These are phyloP conservation scores for Camellia japonica DNA, from an alignment of 148 eudicot species.

Conservation along the genomic window DNA sequence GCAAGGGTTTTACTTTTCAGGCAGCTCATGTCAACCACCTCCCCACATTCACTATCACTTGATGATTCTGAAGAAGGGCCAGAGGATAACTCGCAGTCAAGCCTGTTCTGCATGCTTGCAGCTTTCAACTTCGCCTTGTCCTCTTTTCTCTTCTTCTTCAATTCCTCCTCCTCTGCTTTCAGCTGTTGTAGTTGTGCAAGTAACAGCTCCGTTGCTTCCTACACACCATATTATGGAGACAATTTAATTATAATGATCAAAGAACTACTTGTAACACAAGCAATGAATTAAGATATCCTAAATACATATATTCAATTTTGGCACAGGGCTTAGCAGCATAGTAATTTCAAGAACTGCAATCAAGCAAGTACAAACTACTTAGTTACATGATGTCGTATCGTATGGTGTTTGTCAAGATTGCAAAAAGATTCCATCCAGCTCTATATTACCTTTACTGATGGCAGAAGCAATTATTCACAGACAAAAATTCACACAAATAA, in stretches of 20 bases:
- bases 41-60: slow-evolving; percentile 68
- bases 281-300: background rate
- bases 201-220: slow-evolving; percentile 57
- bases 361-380: background rate
- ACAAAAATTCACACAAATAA: no score
- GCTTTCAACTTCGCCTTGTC: slow-evolving; percentile 38
- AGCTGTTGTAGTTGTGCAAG: slow-evolving; percentile 46
- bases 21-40: slow-evolving; percentile 51
- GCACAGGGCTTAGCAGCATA: background rate
- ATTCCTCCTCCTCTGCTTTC: slow-evolving; percentile 37
- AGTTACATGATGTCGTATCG: background rate
- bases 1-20: slow-evolving; percentile 20
- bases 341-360: background rate
- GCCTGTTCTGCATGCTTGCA: slow-evolving; percentile 10
- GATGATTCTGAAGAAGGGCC: slow-evolving; percentile 70
- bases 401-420: no score
- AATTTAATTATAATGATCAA: background rate
- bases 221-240: background rate
- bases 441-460: no score
- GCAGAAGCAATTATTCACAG: no score
- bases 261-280: background rate
- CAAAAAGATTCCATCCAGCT: no score
- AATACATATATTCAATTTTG: background rate
- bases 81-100: slow-evolving; percentile 45
- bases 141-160: slow-evolving; percentile 32